Conservation (phyloP, 2,329 filamentous ascomycete genomes). For the Botryotinia globosa region DNA sequence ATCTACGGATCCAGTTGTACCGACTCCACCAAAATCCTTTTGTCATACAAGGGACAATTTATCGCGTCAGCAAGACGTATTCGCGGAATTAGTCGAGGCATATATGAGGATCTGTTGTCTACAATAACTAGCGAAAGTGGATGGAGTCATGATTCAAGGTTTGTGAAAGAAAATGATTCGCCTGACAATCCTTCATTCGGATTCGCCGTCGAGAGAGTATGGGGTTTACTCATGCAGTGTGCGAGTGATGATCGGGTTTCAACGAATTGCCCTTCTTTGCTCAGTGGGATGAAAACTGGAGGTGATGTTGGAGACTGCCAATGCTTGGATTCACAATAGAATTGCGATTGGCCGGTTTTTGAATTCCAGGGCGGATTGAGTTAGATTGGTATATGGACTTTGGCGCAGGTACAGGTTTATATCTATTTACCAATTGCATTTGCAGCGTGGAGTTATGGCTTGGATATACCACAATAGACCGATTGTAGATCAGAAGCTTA, state of each 20-base stretch:
- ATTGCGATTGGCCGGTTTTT: not conserved
- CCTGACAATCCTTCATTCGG: conserved; percentile 35
- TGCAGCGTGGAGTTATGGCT: not conserved
- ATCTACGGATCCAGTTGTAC: conserved; percentile 32
- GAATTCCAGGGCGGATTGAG: not conserved
- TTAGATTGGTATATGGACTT: not conserved
- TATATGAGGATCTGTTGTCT: conserved; percentile 28
- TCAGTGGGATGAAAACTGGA: conserved; percentile 65
- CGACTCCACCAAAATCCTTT: conserved; percentile 34
- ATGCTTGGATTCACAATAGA: conserved; percentile 30
- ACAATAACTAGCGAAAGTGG: conserved; percentile 30
- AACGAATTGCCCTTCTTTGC: conserved; percentile 77
- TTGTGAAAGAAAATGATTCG: conserved; percentile 22
- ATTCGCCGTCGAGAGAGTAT: conserved; percentile 34
- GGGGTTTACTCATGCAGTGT: conserved; percentile 36
- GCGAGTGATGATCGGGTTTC: conserved; percentile 65
- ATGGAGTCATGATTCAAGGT: conserved; percentile 28
- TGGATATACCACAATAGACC: not conserved
- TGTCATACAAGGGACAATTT: conserved; percentile 50
- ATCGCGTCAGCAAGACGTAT: conserved; percentile 46
- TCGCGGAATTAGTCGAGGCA: conserved; percentile 34
- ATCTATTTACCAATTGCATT: not conserved
- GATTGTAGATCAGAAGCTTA: not conserved
- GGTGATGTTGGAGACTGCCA: conserved; percentile 31
- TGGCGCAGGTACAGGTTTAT: not conserved